Evolutionary conservation across 2,329 filamentous ascomycete species (phyloP), one percentile per base, ranked within the genome.

Genomic region (Fusarium agapanthi): DNA sequence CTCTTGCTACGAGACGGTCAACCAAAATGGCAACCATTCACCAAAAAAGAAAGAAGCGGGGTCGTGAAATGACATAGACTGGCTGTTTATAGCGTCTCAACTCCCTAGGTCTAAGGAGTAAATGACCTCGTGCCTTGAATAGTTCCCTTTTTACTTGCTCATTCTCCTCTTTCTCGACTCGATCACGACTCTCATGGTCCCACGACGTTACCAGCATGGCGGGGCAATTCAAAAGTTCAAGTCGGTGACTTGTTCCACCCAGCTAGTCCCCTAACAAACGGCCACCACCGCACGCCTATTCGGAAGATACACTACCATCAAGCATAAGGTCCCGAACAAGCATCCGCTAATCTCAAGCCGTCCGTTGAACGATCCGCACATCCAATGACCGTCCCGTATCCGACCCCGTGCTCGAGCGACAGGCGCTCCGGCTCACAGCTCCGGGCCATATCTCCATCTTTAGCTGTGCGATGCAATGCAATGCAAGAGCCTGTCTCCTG

Each of bases 371-470:
- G 58, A 57, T 68, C 59, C 54, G 54, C 48, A 48, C 69, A 59
- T 62, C 80, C 80, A 81, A 81, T 81, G 75, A 72, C 62, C 57
- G 67, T 61, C 40, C 50, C 72, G 65, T 61, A 73, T 77, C 51
- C 40, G 50, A 72, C 79, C 80, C 76, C 80, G 80, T 81, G 80
- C 77, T 71, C 72, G 65, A 78, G 75, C 74, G 78, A 81, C 77
- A 80, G 78, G 77, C 40, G 69, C 50, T 69, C 69, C 71, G 72
- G 68, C 63, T 73, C 65, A 60, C 61, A 57, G 51, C 54, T 35
- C 70, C 58, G 48, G 48, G 51, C 32, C 28, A 43, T 59, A 48
- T 55, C 50, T 70, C 69, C 59, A 70, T 59, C 47, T 47, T 69
- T 51, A 58, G 44, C 45, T 71, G 64, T 63, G 35, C 45, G 50